phyloP scores from a whole-genome alignment of 345 rosid species.

The Salix viminalis region DNA sequence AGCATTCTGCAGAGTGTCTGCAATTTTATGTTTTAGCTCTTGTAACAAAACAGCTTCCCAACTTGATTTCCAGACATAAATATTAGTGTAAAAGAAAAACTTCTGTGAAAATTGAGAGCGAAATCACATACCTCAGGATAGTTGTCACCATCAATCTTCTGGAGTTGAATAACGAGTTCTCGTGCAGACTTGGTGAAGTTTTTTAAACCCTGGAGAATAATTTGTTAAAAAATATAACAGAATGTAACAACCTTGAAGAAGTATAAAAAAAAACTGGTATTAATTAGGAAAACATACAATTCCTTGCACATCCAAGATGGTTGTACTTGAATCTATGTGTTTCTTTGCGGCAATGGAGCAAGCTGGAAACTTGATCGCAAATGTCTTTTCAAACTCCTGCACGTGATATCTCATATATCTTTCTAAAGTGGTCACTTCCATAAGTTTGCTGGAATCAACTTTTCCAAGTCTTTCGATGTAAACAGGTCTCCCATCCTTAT shows the following conservation, averaged over 20 bases:
- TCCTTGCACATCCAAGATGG: slow-evolving; percentile 35
- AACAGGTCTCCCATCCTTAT: slow-evolving; percentile 32
- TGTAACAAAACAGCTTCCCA: background rate
- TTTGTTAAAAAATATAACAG: background rate
- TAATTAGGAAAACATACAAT: slow-evolving; percentile 10
- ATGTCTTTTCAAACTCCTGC: slow-evolving; percentile 28
- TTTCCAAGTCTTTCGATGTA: slow-evolving; percentile 33
- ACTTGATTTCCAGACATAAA: background rate
- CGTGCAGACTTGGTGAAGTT: slow-evolving; percentile 22
- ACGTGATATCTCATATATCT: slow-evolving; percentile 28
- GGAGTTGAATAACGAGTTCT: slow-evolving; percentile 27
- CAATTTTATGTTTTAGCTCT: background rate
- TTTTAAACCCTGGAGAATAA: slow-evolving; percentile 19
- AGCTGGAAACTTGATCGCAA: slow-evolving; percentile 27
- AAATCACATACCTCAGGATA: slow-evolving; percentile 25
- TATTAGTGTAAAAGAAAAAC: background rate
- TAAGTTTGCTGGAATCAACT: slow-evolving; percentile 23
- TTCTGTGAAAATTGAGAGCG: background rate
- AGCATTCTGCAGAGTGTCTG: slow-evolving; percentile 29
- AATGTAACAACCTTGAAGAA: background rate
- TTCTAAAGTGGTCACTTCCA: slow-evolving; percentile 28
- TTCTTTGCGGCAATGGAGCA: slow-evolving; percentile 35
- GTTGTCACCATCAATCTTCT: slow-evolving; percentile 31
- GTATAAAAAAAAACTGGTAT: background rate
- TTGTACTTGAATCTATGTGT: slow-evolving; percentile 25